Evolutionary conservation across 805 yeast species (phyloP), one percentile per base, ranked within the genome.

Genomic region (Candida sanyiensis): DNA sequence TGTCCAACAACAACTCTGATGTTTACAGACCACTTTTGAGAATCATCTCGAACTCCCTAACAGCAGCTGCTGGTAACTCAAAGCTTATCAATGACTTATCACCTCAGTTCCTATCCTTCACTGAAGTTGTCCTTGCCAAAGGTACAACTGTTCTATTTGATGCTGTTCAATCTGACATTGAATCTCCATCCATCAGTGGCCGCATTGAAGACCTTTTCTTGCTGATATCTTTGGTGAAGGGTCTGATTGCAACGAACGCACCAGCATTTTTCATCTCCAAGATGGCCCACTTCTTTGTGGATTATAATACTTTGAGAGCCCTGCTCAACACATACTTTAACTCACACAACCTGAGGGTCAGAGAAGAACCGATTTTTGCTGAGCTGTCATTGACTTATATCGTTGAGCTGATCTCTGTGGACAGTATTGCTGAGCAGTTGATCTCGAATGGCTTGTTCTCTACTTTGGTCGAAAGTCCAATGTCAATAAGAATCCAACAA

Each of bases 381-480:
- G 89, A 84, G 46, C 58, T 85, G 28, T 64, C 87, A 8, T 62
- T 89, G 45, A 69, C 76, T 50, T 84, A 75, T 46, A 66, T 88
- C 23, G 74, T 76, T 42, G 93, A 86, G 48, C 64, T 87, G 54
- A 73, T 83, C 47, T 62, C 75, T 1, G 66, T 77, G 9, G 77
- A 75, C 31, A 62, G 60, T 1, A 70, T 87, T 48, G 89, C 95
- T 1, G 83, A 81, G 39, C 73, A 70, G 35, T 64, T 88, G 35
- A 70, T 83, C 11, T 55, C 70, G 3, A 64, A 71, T 29, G 95
- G 95, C 0, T 58, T 89, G 25, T 73, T 83, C 39, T 66, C 78
- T 4, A 77, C 77, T 4, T 61, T 89, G 28, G 70, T 79, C 4
- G 95, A 87, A 50, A 80, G 93, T 39, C 80, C 88, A 6, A 68